Conservation (phyloP, 352 stramenopile genomes). For the Phytophthora agathidicida region DNA sequence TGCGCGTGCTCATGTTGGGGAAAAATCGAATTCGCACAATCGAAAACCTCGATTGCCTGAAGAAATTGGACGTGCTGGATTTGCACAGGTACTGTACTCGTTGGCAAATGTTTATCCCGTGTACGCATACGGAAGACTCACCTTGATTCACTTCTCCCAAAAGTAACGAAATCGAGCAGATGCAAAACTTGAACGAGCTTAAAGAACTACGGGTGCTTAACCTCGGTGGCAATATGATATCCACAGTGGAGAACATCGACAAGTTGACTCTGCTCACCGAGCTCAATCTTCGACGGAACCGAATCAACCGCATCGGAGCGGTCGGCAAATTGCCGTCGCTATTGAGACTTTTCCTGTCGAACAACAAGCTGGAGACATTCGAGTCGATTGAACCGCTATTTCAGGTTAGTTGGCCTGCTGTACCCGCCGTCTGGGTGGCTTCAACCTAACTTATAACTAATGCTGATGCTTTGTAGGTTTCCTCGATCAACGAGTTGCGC, state of each 20-base stretch:
- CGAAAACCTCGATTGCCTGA: constrained; percentile 83
- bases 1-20: constrained; percentile 93
- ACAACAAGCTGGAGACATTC: constrained; percentile 86
- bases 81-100: constrained; percentile 74
- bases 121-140: no score
- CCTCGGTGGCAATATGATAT: constrained; percentile 86
- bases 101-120: no score
- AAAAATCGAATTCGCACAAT: constrained; percentile 87
- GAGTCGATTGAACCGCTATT: constrained; percentile 80
- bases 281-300: constrained; percentile 90
- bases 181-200: constrained; percentile 88
- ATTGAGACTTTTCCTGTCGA: constrained; percentile 90
- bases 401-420: constrained; percentile 27
- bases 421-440: not conserved
- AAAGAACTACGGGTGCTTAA: constrained; percentile 92
- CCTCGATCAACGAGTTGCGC: constrained; percentile 83
- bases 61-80: constrained; percentile 93
- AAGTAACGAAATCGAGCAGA: constrained; percentile 89
- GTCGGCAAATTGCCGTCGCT: constrained; percentile 80
- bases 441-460: not conserved
- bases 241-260: constrained; percentile 77
- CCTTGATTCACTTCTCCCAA: no score
- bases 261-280: constrained; percentile 86
- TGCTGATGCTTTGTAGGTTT: constrained; percentile 25
- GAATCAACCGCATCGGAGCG: constrained; percentile 57